Evolutionary conservation across 208 protist species (phyloP).

Genomic region (Trypanosoma boissoni): DNA sequence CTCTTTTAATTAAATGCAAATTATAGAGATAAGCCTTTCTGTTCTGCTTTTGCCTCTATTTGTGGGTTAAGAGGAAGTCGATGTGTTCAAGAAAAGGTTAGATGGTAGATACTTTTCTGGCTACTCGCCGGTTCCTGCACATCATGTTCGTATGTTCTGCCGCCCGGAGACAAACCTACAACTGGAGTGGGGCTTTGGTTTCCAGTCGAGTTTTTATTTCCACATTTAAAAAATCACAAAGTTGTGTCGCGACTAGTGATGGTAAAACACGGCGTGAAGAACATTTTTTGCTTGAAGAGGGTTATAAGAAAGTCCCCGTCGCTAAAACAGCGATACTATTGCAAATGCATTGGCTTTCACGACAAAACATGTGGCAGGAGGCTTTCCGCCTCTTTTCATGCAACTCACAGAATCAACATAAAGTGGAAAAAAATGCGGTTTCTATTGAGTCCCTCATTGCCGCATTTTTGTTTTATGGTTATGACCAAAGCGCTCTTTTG

Average conservation of each 20-base stretch:
- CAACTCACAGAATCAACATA: too few relatives aligned
- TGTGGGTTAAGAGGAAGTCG: background rate
- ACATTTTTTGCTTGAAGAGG: too few relatives aligned
- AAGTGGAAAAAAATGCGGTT: too few relatives aligned
- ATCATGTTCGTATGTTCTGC: too few relatives aligned
- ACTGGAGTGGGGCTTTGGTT: too few relatives aligned
- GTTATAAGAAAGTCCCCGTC: background rate
- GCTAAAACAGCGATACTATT: background rate
- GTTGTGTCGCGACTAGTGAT: too few relatives aligned
- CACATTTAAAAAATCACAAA: too few relatives aligned
- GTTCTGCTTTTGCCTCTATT: constrained; percentile 1
- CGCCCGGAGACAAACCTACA: too few relatives aligned
- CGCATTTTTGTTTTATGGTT: constrained; percentile 27
- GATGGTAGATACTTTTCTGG: too few relatives aligned
- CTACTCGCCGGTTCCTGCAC: constrained; percentile 3
- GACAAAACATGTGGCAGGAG: constrained; percentile 17
- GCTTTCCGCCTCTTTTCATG: constrained; percentile 8
- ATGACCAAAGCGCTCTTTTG: constrained; percentile 26
- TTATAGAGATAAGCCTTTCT: background rate
- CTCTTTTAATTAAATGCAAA: background rate
- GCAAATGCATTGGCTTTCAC: background rate
- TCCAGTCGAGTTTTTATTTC: too few relatives aligned
- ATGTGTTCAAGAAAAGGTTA: too few relatives aligned
- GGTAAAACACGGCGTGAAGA: too few relatives aligned
- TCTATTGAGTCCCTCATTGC: constrained; percentile 22